Percentiles rank a stretch among this genome's conserved stretches.
These are phyloP conservation scores for Plasmodium blacklocki DNA, from an alignment of 169 alveolate genomes.

Conservation along the genomic window DNA sequence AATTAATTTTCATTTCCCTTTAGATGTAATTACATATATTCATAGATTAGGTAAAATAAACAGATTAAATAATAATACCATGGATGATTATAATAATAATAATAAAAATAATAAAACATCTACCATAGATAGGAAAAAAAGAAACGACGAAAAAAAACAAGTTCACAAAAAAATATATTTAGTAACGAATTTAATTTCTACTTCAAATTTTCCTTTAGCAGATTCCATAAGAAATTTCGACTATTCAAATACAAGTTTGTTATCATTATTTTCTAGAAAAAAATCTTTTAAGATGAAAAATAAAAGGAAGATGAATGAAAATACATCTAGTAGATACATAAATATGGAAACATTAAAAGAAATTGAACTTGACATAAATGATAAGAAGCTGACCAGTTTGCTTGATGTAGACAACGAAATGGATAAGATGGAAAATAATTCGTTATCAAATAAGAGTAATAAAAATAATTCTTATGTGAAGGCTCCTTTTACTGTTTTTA, in stretches of 20 bases:
- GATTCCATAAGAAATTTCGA: conserved; percentile 17
- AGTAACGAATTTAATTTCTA: conserved; percentile 52
- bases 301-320: conserved; percentile 22
- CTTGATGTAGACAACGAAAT: conserved; percentile 9
- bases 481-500: conserved; percentile 66
- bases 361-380: conserved; percentile 14
- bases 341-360: conserved; percentile 14
- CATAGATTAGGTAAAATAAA: conserved; percentile 78
- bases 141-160: not conserved
- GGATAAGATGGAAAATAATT: not conserved
- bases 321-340: conserved; percentile 29
- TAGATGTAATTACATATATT: conserved; percentile 79
- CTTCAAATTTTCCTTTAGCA: conserved; percentile 46
- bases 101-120: not conserved
- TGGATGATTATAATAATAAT: not conserved
- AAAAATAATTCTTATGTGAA: conserved; percentile 28
- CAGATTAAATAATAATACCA: conserved; percentile 8
- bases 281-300: conserved; percentile 73
- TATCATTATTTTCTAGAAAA: conserved; percentile 66
- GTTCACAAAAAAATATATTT: not conserved
- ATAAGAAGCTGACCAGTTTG: conserved; percentile 1
- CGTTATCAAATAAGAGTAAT: not conserved
- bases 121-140: not conserved
- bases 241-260: conserved; percentile 30
- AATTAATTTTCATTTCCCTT: conserved; percentile 83